phyloP scores from a whole-genome alignment of 2,329 filamentous ascomycete species.

The Thielaviopsis musarum region DNA sequence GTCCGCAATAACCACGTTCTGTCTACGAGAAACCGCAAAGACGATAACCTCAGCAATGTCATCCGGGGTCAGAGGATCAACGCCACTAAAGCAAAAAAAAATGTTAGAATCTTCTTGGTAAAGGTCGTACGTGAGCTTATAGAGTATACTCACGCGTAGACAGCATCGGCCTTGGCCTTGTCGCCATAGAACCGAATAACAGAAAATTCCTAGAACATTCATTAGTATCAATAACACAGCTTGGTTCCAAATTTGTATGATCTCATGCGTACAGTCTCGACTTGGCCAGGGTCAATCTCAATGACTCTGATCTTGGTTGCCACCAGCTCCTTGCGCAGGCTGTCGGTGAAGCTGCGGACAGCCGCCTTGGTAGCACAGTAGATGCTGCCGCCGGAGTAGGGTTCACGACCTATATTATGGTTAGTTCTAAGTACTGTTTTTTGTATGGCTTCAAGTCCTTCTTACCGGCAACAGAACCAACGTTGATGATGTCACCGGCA shows the following conservation, averaged over 20 bases:
- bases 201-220: conserved; percentile 52
- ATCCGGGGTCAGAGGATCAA: conserved; percentile 70
- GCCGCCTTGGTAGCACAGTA: conserved; percentile 92
- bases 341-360: conserved; percentile 68
- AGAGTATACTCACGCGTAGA: conserved; percentile 54
- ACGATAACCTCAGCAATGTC: conserved; percentile 87
- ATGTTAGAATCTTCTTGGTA: conserved; percentile 4
- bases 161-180: conserved; percentile 73
- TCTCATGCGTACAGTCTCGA: conserved; percentile 44
- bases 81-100: conserved; percentile 33
- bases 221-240: not conserved
- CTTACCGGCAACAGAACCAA: conserved; percentile 72
- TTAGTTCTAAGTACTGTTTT: not conserved
- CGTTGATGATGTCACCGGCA: conserved; percentile 82
- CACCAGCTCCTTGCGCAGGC: conserved; percentile 68
- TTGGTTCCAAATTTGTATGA: too few species aligned
- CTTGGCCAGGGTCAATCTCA: conserved; percentile 79
- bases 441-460: not conserved
- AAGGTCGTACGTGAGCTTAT: not conserved
- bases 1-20: conserved; percentile 85
- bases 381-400: conserved; percentile 72
- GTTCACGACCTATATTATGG: conserved; percentile 43
- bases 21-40: conserved; percentile 64
- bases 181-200: conserved; percentile 79
- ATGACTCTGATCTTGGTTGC: conserved; percentile 68